Percentiles rank a stretch among this genome's conserved stretches.
Conservation (phyloP, 202 grass and related monocot species). For the Miscanthus sacchariflorus region DNA sequence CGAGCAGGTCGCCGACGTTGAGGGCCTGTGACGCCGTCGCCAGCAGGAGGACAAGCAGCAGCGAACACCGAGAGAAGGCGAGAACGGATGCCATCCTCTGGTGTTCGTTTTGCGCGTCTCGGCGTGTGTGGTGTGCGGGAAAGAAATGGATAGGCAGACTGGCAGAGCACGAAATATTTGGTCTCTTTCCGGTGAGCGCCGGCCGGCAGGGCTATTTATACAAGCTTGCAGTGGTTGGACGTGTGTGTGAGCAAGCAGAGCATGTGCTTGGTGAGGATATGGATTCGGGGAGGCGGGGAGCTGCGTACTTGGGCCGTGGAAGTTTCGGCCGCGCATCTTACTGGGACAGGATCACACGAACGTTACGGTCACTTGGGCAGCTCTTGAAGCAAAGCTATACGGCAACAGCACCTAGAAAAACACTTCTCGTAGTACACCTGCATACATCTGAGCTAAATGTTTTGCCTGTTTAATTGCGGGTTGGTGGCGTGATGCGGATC, state of each 20-base stretch:
- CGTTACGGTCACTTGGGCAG: not conserved
- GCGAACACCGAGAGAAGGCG: not conserved
- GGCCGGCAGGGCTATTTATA: slow-evolving; percentile 21
- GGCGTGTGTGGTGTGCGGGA: not conserved
- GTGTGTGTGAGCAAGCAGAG: not conserved
- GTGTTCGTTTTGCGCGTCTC: not conserved
- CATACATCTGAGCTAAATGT: slow-evolving; percentile 3
- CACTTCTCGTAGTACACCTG: not conserved
- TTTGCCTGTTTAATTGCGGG: not conserved
- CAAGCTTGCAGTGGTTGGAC: slow-evolving; percentile 1
- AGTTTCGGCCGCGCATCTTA: not conserved
- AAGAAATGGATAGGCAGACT: slow-evolving; percentile 2
- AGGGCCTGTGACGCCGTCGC: slow-evolving; percentile 40
- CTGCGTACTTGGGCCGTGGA: slow-evolving; percentile 11
- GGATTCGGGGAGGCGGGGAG: slow-evolving; percentile 2
- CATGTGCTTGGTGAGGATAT: not conserved
- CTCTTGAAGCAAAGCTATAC: slow-evolving; percentile 1
- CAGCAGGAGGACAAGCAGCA: slow-evolving; percentile 36
- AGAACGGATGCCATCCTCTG: slow-evolving; percentile 21
- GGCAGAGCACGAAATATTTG: not conserved
- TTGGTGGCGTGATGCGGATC: slow-evolving; percentile 22
- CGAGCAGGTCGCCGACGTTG: slow-evolving; percentile 57
- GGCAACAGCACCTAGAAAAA: not conserved
- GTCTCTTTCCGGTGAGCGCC: slow-evolving; percentile 11
- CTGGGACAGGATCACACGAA: slow-evolving; percentile 8